Conservation (phyloP, 495 filamentous ascomycete species). For the Apodospora peruviana region DNA sequence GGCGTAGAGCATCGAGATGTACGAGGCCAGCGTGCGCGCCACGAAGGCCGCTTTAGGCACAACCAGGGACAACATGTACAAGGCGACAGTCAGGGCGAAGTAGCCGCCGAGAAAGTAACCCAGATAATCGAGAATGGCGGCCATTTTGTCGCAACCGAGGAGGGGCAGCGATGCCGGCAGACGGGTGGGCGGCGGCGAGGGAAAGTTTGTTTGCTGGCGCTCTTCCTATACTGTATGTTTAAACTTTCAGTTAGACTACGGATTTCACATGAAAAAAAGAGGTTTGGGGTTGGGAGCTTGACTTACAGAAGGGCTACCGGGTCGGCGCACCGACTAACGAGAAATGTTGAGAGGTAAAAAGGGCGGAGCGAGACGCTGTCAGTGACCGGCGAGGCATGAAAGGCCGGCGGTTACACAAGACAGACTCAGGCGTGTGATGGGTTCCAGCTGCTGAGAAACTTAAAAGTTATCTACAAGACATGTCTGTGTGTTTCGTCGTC, state of each 20-base stretch:
- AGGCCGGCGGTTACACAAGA: no score
- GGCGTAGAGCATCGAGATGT: slow-evolving; percentile 58
- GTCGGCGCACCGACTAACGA: not conserved
- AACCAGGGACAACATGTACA: slow-evolving; percentile 51
- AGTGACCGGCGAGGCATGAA: not conserved
- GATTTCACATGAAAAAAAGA: not conserved
- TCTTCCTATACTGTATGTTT: not conserved
- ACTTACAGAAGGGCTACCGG: not conserved
- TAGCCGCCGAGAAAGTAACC: slow-evolving; percentile 54
- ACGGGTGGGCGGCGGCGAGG: not conserved
- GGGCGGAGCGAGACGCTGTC: not conserved
- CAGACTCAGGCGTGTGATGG: no score
- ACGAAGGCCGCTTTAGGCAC: slow-evolving; percentile 58
- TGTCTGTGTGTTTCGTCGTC: not conserved
- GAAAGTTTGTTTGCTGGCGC: not conserved
- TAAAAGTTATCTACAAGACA: not conserved
- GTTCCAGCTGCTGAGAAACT: no score
- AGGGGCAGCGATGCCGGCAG: not conserved
- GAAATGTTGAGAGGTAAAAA: not conserved
- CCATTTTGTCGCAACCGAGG: slow-evolving; percentile 17
- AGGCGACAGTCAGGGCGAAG: slow-evolving; percentile 50
- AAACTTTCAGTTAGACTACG: not conserved
- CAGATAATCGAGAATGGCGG: slow-evolving; percentile 33
- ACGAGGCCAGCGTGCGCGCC: slow-evolving; percentile 67
- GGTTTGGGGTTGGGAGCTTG: not conserved